These are phyloP conservation scores for Colletotrichum destructivum DNA, from an alignment of 2,329 filamentous ascomycete species.

Conservation along the genomic window DNA sequence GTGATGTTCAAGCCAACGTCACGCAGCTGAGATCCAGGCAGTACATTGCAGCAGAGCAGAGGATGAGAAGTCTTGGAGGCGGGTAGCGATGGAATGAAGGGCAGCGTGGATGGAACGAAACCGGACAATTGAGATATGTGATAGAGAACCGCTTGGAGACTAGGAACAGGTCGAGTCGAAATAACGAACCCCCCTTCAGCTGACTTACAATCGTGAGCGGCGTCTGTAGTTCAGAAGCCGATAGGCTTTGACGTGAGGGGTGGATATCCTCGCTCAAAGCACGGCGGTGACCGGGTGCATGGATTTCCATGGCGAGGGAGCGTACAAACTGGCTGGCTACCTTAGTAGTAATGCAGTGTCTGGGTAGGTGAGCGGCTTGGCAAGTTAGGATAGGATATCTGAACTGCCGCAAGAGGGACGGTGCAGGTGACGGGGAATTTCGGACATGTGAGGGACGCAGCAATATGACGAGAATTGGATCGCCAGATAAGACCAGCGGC, in stretches of 20 bases:
- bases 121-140: background rate
- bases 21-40: background rate
- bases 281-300: background rate
- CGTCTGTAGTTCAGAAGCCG: background rate
- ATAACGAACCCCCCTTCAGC: background rate
- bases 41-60: background rate
- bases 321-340: background rate
- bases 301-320: constrained; percentile 4
- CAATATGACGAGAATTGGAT: background rate
- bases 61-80: background rate
- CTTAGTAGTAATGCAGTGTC: background rate
- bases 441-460: background rate
- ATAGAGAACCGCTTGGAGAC: background rate
- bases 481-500: background rate
- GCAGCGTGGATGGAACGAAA: background rate
- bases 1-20: background rate
- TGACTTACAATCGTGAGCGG: constrained; percentile 9
- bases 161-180: background rate
- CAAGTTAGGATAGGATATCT: background rate
- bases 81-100: background rate
- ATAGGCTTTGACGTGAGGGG: background rate
- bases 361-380: background rate
- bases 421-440: background rate
- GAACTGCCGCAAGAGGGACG: constrained; percentile 2
- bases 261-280: background rate